Conservation (phyloP, 352 stramenopile species). For the Thraustochytrium sp. region DNA sequence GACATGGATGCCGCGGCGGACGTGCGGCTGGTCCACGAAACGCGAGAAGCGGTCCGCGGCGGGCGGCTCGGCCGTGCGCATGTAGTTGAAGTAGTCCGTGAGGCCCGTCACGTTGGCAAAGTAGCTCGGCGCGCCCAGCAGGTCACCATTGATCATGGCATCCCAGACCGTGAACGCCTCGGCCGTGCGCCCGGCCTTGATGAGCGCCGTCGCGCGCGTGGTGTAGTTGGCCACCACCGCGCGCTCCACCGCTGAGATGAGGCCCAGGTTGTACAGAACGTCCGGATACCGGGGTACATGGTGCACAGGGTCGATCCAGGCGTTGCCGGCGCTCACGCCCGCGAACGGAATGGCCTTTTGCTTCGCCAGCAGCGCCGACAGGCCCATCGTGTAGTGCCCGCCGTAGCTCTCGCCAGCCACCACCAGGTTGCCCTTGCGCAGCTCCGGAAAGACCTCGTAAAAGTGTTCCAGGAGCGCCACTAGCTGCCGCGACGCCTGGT, state of each 20-base stretch:
- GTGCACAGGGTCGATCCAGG: slow-evolving; percentile 48
- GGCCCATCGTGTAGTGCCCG: slow-evolving; percentile 15
- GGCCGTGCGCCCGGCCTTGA: slow-evolving; percentile 17
- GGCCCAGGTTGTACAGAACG: slow-evolving; percentile 43
- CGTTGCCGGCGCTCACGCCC: slow-evolving; percentile 51
- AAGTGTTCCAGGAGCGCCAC: slow-evolving; percentile 55
- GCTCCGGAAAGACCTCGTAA: slow-evolving; percentile 51
- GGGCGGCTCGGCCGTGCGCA: slow-evolving; percentile 35
- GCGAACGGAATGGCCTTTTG: slow-evolving; percentile 24
- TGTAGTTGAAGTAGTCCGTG: slow-evolving; percentile 49
- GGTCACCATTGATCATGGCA: slow-evolving; percentile 52
- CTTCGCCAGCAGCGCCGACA: slow-evolving; percentile 14
- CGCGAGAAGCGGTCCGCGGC: slow-evolving; percentile 47
- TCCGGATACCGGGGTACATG: slow-evolving; percentile 46
- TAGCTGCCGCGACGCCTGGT: slow-evolving; percentile 50
- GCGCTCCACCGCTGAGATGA: slow-evolving; percentile 26
- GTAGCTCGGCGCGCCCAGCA: slow-evolving; percentile 43
- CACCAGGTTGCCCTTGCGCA: slow-evolving; percentile 28
- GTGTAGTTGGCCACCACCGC: slow-evolving; percentile 16
- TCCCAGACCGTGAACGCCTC: slow-evolving; percentile 48
- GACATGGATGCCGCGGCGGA: slow-evolving; percentile 46
- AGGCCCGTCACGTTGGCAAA: slow-evolving; percentile 49
- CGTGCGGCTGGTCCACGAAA: slow-evolving; percentile 44
- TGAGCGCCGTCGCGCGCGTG: slow-evolving; percentile 17
- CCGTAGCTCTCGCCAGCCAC: slow-evolving; percentile 45